Base-by-base conservation (phyloP, 495 filamentous ascomycete genomes). In the Chaetomium cochliodes region DNA sequence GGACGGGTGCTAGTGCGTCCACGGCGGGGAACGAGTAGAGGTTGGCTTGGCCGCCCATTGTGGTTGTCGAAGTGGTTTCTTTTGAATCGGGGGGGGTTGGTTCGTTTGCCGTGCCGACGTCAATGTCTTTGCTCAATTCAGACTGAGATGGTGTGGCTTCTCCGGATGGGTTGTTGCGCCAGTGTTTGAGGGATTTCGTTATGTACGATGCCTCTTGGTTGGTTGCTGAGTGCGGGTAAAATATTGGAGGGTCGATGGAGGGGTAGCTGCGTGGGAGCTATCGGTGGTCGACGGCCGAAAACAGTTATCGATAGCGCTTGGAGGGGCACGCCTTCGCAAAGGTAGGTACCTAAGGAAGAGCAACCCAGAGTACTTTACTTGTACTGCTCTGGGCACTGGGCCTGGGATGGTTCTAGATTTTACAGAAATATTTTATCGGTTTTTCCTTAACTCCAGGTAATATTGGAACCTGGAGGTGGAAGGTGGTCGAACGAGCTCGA, bases 1-100 rank as follows among this genome's bases (percentile, higher is more conserved):
- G 85, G 69, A 86, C 84, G 23, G 81, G 74, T 22, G 92, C 91
- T 57, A 98, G 87, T 9, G 85, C 78, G 62, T 87, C 84, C 64
- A 81, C 76, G 75, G 82, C 81, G 54, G 81, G 73, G 77, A 93
- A 98, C 64, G 90, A 85, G 82, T 90, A 96, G 69, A 98, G 88
- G 70, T 90, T 93, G 64, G 92, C 90, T 72, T 90, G 86, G 67
- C 87, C 86, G 61, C 82, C 84, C 90, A 92, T 91, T 51, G 30
- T 66, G 55, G 1, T 8, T 37, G 33, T 37, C n/a, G 86, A 49
- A 1, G 3, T 30, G 28, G 25, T 20, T 86, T 44, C 41, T 70
- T 37, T 65, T 28, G 8, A 25, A 55, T 37, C 41, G 13, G 13
- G 13, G 13, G 3, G 13, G 13, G 3, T 44, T 44, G 13, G 41